A percentile compares a stretch with the other conserved stretches of the same genome.
phyloP scores from a whole-genome alignment of 768 basidiomycete species.

The Piloderma croceum region DNA sequence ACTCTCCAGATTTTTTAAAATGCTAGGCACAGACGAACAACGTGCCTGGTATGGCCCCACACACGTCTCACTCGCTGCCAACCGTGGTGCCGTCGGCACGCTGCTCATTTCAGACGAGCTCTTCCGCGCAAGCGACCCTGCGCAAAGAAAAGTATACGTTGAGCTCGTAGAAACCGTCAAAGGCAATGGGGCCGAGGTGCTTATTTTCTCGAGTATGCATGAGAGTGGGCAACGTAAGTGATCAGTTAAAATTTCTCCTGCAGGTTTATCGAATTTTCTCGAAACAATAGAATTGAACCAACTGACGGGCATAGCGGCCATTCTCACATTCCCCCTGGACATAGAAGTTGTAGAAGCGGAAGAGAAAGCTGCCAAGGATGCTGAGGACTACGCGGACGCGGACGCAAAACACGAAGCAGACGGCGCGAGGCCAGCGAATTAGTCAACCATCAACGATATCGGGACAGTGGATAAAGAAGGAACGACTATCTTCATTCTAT shows the following conservation, averaged over 20 bases:
- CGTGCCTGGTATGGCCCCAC: slow-evolving; percentile 98
- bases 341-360: slow-evolving; percentile 93
- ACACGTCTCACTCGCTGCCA: slow-evolving; percentile 87
- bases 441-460: no score
- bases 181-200: slow-evolving; percentile 83
- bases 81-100: slow-evolving; percentile 90
- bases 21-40: slow-evolving; percentile 91
- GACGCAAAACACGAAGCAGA: slow-evolving; percentile 20
- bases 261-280: background rate
- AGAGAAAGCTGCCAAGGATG: slow-evolving; percentile 67
- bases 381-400: slow-evolving; percentile 20
- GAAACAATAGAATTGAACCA: slow-evolving; percentile 82
- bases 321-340: slow-evolving; percentile 93
- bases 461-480: no score
- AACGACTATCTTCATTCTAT: no score
- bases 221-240: slow-evolving; percentile 95
- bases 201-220: slow-evolving; percentile 99
- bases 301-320: slow-evolving; percentile 90
- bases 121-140: slow-evolving; percentile 82
- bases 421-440: no score
- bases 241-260: background rate
- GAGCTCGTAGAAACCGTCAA: slow-evolving; percentile 83
- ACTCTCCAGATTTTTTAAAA: slow-evolving; percentile 84
- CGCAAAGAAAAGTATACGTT: slow-evolving; percentile 78
- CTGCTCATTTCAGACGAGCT: slow-evolving; percentile 92